Evolutionary conservation across 2,329 filamentous ascomycete genomes (phyloP), one percentile per base, ranked within the genome.

Genomic region (Anthostomella pinea): DNA sequence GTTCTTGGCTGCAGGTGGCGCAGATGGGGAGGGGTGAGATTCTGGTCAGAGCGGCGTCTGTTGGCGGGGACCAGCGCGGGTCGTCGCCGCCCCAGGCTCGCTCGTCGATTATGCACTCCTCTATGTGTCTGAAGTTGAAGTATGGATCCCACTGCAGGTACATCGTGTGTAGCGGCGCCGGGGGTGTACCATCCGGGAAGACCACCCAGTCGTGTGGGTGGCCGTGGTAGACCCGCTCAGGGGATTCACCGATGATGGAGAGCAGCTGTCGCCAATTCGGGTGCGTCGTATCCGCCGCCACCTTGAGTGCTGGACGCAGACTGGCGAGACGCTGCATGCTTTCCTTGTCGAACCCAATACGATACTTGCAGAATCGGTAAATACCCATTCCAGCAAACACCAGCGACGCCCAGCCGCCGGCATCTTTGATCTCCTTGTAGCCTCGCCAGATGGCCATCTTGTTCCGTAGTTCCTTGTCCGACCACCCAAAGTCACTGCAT

Each of bases 281-380:
- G 39, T 73, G 71, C 27, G 75, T 52, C 1, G 70, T 75, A 39
- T 75, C 72, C 2, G 72, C 72, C 2, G 70, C 70, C 6, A 75
- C 65, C 47, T 75, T 70, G n/a, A 77, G 63, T 11, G 70, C 63
- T 18, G 68, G 64, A 25, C 63, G 56, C 7, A 75, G 50, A 20
- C 59, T 60, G 11, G 61, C 60, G 6, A 79, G 58, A 2, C 66
- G 65, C 22, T 65, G 60, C 56, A 75, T 70, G 3, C 73, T 68
- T 11, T 72, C 69, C 5, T 66, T 63, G 26, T 68, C 65, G 48
- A 78, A 77, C 4, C 69, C 70, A 1, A 71, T 68, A 27, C 75
- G 67, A 50, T 79, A 79, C 50, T 79, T 79, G 67, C 74, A 79
- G 53, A 78, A 75, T 6, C 75, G 66, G 53, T 79, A 79, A 10